These are phyloP conservation scores for Alternaria alternata DNA, from an alignment of 2,329 filamentous ascomycete species.

Conservation along the genomic window DNA sequence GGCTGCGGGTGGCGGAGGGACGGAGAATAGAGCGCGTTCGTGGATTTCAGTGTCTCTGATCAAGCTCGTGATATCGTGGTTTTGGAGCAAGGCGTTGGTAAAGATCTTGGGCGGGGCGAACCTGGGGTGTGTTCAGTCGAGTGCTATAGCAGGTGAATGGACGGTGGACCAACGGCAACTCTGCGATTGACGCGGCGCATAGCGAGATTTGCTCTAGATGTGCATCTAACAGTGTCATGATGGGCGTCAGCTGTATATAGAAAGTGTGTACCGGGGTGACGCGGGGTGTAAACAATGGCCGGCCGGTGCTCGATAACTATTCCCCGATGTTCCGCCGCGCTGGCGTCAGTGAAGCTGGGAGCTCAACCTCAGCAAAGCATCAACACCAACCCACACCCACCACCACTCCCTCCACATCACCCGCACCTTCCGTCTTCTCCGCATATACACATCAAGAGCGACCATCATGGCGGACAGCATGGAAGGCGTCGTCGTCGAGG, in stretches of 20 bases:
- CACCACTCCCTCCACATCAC: conserved; percentile 18
- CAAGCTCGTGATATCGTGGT: conserved; percentile 89
- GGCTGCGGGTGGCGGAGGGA: conserved; percentile 71
- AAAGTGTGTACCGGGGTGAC: conserved; percentile 4
- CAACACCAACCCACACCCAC: conserved; percentile 27
- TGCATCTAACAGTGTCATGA: conserved; percentile 56
- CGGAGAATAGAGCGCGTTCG: conserved; percentile 93
- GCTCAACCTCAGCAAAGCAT: conserved; percentile 30
- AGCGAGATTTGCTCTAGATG: conserved; percentile 61
- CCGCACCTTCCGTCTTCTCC: conserved; percentile 25
- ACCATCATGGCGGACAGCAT: conserved; percentile 59
- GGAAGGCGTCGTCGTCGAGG: conserved; percentile 56
- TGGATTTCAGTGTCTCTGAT: conserved; percentile 96
- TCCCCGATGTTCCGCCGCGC: conserved; percentile 22
- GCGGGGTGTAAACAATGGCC: conserved; percentile 29
- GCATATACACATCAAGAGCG: conserved; percentile 20
- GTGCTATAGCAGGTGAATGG: neutral
- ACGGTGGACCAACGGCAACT: conserved; percentile 52
- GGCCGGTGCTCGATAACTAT: conserved; percentile 23
- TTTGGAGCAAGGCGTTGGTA: conserved; percentile 87
- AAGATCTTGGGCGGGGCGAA: conserved; percentile 94
- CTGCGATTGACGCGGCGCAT: conserved; percentile 58
- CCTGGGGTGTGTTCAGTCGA: conserved; percentile 56
- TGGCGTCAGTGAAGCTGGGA: conserved; percentile 26
- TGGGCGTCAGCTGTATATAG: conserved; percentile 14